Percentiles rank a stretch among this genome's conserved stretches.
These are phyloP conservation scores for Beauveria asiatica DNA, from an alignment of 2,329 filamentous ascomycete species.

Conservation along the genomic window DNA sequence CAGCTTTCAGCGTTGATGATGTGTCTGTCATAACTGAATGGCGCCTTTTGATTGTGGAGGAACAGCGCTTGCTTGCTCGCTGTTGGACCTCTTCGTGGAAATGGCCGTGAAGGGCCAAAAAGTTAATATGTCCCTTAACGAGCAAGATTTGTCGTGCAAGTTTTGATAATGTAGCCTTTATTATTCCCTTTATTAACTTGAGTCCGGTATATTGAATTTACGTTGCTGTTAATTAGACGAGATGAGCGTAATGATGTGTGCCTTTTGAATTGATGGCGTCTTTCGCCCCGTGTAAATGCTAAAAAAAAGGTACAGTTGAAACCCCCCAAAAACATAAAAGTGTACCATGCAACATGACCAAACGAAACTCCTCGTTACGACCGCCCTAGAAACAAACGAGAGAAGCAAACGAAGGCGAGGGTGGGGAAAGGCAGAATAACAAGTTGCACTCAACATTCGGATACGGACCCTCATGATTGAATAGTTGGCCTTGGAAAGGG, in stretches of 20 bases:
- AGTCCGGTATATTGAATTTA: constrained; percentile 6
- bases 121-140: constrained; percentile 11
- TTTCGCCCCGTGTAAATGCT: neutral
- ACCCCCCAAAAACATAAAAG: neutral
- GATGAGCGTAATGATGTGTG: neutral
- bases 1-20: neutral
- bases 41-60: constrained; percentile 5
- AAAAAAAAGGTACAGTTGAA: neutral
- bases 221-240: neutral
- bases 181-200: constrained; percentile 20
- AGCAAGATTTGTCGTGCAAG: constrained; percentile 18
- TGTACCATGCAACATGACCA: neutral
- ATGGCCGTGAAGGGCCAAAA: constrained; percentile 7
- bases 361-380: constrained; percentile 3
- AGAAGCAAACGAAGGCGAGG: neutral
- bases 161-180: constrained; percentile 30
- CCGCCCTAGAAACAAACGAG: neutral
- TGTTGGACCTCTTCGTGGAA: constrained; percentile 1
- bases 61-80: constrained; percentile 10
- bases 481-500: too few relatives aligned
- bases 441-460: neutral
- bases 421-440: neutral
- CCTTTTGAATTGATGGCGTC: neutral
- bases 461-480: too few relatives aligned
- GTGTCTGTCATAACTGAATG: neutral